phyloP scores from a whole-genome alignment of 2,329 filamentous ascomycete species.

The Ophiostoma perfectum region DNA sequence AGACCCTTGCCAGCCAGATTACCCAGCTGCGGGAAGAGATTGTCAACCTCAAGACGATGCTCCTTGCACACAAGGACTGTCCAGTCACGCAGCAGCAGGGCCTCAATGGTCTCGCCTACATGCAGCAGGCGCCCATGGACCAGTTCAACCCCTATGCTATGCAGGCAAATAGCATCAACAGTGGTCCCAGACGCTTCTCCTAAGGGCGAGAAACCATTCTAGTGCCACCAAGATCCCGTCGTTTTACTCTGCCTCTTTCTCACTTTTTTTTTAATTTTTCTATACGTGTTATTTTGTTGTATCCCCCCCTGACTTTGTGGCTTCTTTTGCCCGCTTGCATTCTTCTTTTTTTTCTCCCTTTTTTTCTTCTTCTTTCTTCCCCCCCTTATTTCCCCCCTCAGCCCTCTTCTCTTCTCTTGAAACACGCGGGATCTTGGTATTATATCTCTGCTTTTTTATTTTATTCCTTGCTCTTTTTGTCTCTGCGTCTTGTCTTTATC shows the following conservation, averaged over 20 bases:
- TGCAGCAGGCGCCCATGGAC: slow-evolving; percentile 46
- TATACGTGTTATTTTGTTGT: not conserved
- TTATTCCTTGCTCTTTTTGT: not conserved
- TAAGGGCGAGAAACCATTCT: slow-evolving; percentile 28
- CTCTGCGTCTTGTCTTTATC: slow-evolving; percentile 1
- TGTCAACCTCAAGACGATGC: slow-evolving; percentile 85
- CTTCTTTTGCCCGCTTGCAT: not conserved
- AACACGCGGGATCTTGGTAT: slow-evolving; percentile 2
- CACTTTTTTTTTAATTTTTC: not conserved
- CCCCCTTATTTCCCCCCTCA: not conserved
- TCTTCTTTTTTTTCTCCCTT: not conserved
- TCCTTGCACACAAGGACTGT: slow-evolving; percentile 94
- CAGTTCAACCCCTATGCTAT: slow-evolving; percentile 45
- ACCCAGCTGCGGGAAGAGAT: slow-evolving; percentile 84
- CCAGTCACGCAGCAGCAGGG: slow-evolving; percentile 86
- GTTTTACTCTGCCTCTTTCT: not conserved
- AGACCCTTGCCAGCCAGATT: slow-evolving; percentile 76
- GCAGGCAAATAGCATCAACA: slow-evolving; percentile 43
- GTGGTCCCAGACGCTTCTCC: slow-evolving; percentile 42
- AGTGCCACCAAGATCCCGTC: not conserved
- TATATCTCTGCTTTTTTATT: not conserved
- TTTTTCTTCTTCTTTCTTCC: not conserved
- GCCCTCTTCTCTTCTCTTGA: not conserved
- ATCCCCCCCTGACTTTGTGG: not conserved
- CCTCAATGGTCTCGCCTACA: slow-evolving; percentile 42